These are phyloP conservation scores for Naganishia albida DNA, from an alignment of 1,284 basidiomycete species.

Conservation along the genomic window DNA sequence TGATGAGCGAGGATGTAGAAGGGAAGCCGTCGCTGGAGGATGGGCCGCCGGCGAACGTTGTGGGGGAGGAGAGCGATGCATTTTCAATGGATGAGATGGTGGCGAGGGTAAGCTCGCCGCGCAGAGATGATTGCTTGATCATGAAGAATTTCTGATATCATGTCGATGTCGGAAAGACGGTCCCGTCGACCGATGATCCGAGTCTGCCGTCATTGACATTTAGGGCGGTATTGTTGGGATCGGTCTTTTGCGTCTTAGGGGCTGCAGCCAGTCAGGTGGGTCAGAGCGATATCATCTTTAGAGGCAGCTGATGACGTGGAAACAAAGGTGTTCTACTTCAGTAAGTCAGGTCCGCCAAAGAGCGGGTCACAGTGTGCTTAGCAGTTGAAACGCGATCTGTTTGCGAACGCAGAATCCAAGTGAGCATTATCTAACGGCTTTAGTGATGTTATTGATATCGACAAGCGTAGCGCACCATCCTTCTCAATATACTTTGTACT, in stretches of 20 bases:
- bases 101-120: constrained; percentile 27
- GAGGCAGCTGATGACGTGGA: background rate
- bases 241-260: constrained; percentile 58
- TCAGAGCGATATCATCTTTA: background rate
- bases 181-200: constrained; percentile 60
- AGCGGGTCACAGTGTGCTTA: background rate
- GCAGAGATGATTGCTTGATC: too few species aligned
- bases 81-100: constrained; percentile 32
- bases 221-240: constrained; percentile 58
- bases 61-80: constrained; percentile 11
- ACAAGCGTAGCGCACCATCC: constrained; percentile 52
- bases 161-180: constrained; percentile 40
- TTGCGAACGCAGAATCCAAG: constrained; percentile 20
- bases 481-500: constrained; percentile 62
- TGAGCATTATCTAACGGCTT: background rate
- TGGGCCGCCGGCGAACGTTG: background rate
- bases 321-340: constrained; percentile 55
- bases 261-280: constrained; percentile 50
- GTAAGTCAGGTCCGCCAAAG: constrained; percentile 35
- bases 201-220: constrained; percentile 58
- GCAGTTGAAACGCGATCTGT: background rate
- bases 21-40: constrained; percentile 11
- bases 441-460: background rate
- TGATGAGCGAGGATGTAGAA: constrained; percentile 15
- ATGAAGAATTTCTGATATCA: too few species aligned